Percentiles rank a stretch among this genome's conserved stretches.
Conservation (phyloP, 2,329 filamentous ascomycete species). For the Ceratocystis cubensis region DNA sequence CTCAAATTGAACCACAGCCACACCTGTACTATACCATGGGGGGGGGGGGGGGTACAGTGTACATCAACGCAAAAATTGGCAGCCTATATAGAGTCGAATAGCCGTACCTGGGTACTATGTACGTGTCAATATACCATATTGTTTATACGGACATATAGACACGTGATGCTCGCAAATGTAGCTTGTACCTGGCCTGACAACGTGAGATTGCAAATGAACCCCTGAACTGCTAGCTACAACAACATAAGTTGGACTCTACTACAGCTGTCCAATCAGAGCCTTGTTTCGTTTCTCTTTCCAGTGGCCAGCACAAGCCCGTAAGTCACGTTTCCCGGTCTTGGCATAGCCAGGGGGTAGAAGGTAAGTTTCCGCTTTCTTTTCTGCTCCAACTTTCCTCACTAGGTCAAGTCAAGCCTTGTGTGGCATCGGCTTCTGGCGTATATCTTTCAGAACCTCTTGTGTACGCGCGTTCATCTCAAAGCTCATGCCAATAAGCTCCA, state of each 20-base stretch:
- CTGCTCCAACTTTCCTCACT: neutral
- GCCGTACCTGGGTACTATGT: neutral
- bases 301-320: neutral
- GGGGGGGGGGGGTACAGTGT: neutral
- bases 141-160: neutral
- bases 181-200: neutral
- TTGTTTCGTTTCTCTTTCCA: neutral
- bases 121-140: no score
- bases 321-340: neutral
- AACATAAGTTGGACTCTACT: neutral
- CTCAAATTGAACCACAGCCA: neutral
- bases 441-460: constrained; percentile 46
- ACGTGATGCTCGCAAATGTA: neutral
- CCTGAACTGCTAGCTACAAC: neutral
- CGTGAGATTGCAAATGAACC: constrained; percentile 5
- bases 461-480: constrained; percentile 52
- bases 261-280: neutral
- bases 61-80: neutral
- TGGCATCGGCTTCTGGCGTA: constrained; percentile 39
- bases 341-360: neutral
- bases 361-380: neutral
- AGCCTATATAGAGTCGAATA: neutral
- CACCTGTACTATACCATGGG: neutral
- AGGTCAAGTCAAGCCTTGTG: neutral
- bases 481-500: constrained; percentile 50